phyloP scores from a whole-genome alignment of 1,139 yeast genomes.

The Debaryomyces sp. region DNA sequence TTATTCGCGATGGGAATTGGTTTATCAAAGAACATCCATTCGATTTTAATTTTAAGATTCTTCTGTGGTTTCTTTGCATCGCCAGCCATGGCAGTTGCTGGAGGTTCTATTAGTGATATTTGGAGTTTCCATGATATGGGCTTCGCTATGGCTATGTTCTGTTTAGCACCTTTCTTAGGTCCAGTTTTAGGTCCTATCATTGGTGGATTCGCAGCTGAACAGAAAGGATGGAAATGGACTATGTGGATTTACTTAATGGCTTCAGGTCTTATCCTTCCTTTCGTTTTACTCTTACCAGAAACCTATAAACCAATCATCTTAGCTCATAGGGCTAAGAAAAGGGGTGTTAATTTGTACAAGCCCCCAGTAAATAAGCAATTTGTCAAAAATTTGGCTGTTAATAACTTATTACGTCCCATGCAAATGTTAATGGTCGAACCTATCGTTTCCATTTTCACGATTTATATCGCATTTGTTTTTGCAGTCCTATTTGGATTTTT shows the following conservation, averaged over 20 bases:
- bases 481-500: conserved; percentile 78
- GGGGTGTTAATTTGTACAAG: conserved; percentile 53
- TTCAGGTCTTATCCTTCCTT: conserved; percentile 65
- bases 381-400: conserved; percentile 32
- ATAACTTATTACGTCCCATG: conserved; percentile 61
- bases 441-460: conserved; percentile 64
- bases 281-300: conserved; percentile 63
- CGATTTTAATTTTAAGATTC: conserved; percentile 70
- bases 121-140: conserved; percentile 70
- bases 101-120: conserved; percentile 80
- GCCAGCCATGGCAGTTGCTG: conserved; percentile 86
- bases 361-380: conserved; percentile 23
- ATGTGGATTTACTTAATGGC: conserved; percentile 77
- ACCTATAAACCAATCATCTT: conserved; percentile 68
- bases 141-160: conserved; percentile 69
- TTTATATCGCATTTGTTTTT: conserved; percentile 71
- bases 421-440: conserved; percentile 71
- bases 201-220: conserved; percentile 75
- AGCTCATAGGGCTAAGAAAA: conserved; percentile 56
- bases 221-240: conserved; percentile 75
- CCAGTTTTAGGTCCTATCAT: conserved; percentile 83
- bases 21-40: conserved; percentile 56
- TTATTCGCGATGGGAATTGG: conserved; percentile 80
- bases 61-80: conserved; percentile 80
- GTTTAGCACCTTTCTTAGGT: conserved; percentile 73